Evolutionary conservation across 176 grass and related monocot genomes (phyloP).

Genomic region (Musa schizocarpa): DNA sequence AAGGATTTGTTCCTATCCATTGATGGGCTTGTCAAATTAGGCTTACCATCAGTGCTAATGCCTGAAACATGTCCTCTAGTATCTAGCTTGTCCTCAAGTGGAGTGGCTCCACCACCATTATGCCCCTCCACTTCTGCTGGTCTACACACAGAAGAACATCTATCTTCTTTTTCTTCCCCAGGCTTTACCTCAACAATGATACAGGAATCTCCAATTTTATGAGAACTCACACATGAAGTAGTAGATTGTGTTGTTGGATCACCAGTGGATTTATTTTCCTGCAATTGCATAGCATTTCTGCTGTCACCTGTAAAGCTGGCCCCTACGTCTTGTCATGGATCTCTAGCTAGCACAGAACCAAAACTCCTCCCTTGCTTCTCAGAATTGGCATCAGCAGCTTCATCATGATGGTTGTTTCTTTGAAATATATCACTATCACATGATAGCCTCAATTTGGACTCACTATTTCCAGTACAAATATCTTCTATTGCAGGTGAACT

Average conservation of each 20-base stretch:
- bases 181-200: constrained; percentile 25
- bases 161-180: constrained; percentile 1
- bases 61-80: background rate
- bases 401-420: constrained; percentile 21
- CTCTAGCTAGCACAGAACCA: constrained; percentile 17
- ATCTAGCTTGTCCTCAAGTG: background rate
- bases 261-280: constrained; percentile 9
- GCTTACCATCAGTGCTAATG: background rate
- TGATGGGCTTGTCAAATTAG: constrained; percentile 8
- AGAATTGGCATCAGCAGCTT: constrained; percentile 22
- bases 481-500: constrained; percentile 35
- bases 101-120: constrained; percentile 19
- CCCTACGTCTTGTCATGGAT: background rate
- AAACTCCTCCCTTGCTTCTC: constrained; percentile 30
- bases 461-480: constrained; percentile 24
- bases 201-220: constrained; percentile 28
- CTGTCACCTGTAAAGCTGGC: background rate
- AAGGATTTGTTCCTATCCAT: constrained; percentile 16
- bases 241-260: constrained; percentile 7
- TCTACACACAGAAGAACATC: background rate
- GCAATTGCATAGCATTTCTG: background rate
- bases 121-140: constrained; percentile 16
- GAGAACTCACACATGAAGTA: constrained; percentile 7
- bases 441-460: constrained; percentile 32
- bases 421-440: constrained; percentile 27